Percentiles rank a stretch among this genome's conserved stretches.
These are phyloP conservation scores for Suhomyces sp. DNA, from an alignment of 805 yeast genomes.

Conservation along the genomic window DNA sequence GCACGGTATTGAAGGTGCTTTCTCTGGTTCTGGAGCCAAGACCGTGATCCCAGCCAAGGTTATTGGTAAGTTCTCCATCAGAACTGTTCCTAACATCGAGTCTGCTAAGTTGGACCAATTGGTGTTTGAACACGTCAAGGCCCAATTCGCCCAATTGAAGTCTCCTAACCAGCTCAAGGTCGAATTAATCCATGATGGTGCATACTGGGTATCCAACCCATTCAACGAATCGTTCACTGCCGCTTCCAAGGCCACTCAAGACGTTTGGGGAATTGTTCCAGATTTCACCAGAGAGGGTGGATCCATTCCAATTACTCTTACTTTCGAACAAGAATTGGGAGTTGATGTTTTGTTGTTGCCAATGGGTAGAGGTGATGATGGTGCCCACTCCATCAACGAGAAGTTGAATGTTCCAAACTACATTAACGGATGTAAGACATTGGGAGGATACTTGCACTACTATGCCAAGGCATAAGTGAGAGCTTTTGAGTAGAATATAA, in stretches of 20 bases:
- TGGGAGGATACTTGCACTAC: conserved; percentile 91
- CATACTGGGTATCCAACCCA: conserved; percentile 95
- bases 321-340: conserved; percentile 84
- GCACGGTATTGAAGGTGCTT: conserved; percentile 98
- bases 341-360: conserved; percentile 88
- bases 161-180: conserved; percentile 75
- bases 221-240: conserved; percentile 90
- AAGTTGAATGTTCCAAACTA: conserved; percentile 86
- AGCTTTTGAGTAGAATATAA: too few species aligned
- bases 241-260: conserved; percentile 90
- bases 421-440: conserved; percentile 89
- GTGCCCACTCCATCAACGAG: conserved; percentile 98
- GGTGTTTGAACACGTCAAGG: conserved; percentile 69
- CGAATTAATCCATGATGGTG: conserved; percentile 90
- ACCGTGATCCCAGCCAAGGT: conserved; percentile 97
- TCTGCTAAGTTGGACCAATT: conserved; percentile 73
- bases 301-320: conserved; percentile 93
- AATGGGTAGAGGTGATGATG: conserved; percentile 99
- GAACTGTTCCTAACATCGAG: conserved; percentile 96
- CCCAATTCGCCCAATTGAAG: conserved; percentile 60
- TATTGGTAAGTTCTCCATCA: conserved; percentile 89
- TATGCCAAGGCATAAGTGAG: conserved; percentile 45
- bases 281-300: conserved; percentile 99
- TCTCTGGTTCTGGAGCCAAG: conserved; percentile 92
- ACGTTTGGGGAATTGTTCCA: conserved; percentile 93